Base-by-base conservation (phyloP, 73 alveolate species). In the Breviolum minutum region DNA sequence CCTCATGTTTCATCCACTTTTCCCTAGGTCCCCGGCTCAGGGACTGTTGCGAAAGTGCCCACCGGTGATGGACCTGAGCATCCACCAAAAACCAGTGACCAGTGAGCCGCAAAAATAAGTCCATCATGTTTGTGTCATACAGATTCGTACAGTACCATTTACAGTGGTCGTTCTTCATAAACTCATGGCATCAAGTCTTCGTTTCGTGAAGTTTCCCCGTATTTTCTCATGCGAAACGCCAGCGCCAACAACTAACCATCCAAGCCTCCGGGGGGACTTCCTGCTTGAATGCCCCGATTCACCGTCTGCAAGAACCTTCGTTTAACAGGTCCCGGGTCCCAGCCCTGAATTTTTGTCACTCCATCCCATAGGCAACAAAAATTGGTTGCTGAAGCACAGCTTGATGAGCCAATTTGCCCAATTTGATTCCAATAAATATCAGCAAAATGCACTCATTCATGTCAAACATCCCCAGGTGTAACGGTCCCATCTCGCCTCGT, bases 261-360 rank as follows among this genome's bases (percentile, higher is more conserved):
- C 86, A 77, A 9, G 86, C 24, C 12, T 12, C 92, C 76, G 20
- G 92, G 76, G 7, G 92, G 92, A 48, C 92, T 83, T 14, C 76
- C 76, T 7, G 92, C 92, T n/a, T 83, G 92, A 22, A 22, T 62
- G 48, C 92, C 92, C 12, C 92, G 92, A 61, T 62, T 60, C 92
- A 83, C 92, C 92, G 24, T 24, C 62, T 62, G 76, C 6, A 61
- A 62, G 32, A 83, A 83, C 92, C 92, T 83, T 60, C 17, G 11
- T 66, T 66, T 66, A 17, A 17, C 74, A 13, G 11, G 24, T 11
- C 11, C 17, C 17, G 74, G 11, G 11, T 11, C 11, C 17, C 74
- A 7, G 64, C 5, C 24, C 13, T 30, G 4, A 24, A 13, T 19
- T 29, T 20, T 24, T 7, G 64, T 27, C 29, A 79, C 7, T 16